Conservation (phyloP, 2,329 filamentous ascomycete genomes). For the Fusarium marasasianum region DNA sequence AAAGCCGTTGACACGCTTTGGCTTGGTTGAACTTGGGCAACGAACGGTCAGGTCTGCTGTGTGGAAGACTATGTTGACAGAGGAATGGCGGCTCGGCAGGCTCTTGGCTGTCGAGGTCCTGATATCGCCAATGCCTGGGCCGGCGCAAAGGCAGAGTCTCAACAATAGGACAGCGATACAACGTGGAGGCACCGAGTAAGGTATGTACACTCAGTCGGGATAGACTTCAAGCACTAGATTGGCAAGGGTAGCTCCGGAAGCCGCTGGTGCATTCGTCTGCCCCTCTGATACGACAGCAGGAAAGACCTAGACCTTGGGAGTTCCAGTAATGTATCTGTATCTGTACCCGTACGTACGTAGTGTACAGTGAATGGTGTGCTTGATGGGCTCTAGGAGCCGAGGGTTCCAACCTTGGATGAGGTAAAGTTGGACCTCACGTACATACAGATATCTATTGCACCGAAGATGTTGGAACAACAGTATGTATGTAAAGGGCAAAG, state of each 20-base stretch:
- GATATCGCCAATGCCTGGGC: constrained; percentile 18
- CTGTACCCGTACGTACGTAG: not conserved
- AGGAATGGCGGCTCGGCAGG: not conserved
- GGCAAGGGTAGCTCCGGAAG: constrained; percentile 27
- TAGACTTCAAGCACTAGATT: constrained; percentile 24
- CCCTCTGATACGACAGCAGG: constrained; percentile 24
- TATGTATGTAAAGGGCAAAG: constrained; percentile 2
- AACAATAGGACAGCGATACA: constrained; percentile 20
- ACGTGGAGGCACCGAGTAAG: constrained; percentile 25
- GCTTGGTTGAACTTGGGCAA: constrained; percentile 9
- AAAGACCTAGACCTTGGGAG: constrained; percentile 6
- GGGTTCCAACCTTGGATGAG: constrained; percentile 4
- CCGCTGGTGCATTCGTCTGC: constrained; percentile 19
- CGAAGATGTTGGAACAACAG: constrained; percentile 5
- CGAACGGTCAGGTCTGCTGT: not conserved
- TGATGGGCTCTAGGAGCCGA: constrained; percentile 6
- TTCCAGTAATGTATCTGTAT: constrained; percentile 7
- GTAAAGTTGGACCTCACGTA: constrained; percentile 20
- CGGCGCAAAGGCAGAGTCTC: constrained; percentile 26
- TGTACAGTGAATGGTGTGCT: constrained; percentile 4
- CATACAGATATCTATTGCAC: not conserved
- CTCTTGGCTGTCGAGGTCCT: constrained; percentile 17
- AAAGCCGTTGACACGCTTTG: constrained; percentile 25
- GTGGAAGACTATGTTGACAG: constrained; percentile 14
- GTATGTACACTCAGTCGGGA: constrained; percentile 18